These are phyloP conservation scores for Alternaria viburni DNA, from an alignment of 2,329 filamentous ascomycete genomes.

Conservation along the genomic window DNA sequence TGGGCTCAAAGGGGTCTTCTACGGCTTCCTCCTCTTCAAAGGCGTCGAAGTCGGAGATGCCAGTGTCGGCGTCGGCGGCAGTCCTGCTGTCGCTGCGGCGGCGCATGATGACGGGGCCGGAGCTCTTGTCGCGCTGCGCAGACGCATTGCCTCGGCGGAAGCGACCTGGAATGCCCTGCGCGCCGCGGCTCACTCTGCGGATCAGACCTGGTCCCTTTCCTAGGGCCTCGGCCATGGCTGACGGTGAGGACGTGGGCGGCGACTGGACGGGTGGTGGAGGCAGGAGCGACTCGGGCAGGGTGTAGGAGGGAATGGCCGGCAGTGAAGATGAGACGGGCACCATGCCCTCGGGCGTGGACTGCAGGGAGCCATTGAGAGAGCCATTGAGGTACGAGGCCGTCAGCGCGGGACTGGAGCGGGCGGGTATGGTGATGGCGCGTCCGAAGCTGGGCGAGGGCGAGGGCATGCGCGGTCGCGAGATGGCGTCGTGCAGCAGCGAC, in stretches of 20 bases:
- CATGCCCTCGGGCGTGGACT: constrained; percentile 70
- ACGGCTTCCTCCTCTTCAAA: constrained; percentile 59
- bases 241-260: constrained; percentile 52
- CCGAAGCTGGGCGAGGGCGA: constrained; percentile 42
- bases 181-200: constrained; percentile 81
- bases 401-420: constrained; percentile 50
- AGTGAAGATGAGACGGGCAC: constrained; percentile 60
- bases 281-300: constrained; percentile 76
- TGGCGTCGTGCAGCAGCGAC: constrained; percentile 39
- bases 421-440: constrained; percentile 46
- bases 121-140: constrained; percentile 79
- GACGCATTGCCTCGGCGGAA: constrained; percentile 80
- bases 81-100: constrained; percentile 89
- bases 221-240: constrained; percentile 68
- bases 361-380: constrained; percentile 70
- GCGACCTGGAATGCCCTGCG: constrained; percentile 70
- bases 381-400: constrained; percentile 57
- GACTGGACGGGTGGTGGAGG: constrained; percentile 51
- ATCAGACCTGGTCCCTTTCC: constrained; percentile 74
- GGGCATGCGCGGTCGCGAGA: constrained; percentile 38
- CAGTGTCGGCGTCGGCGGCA: constrained; percentile 58
- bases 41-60: constrained; percentile 58
- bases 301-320: constrained; percentile 59
- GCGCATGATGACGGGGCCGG: constrained; percentile 86
- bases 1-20: constrained; percentile 51